Conservation (phyloP, 352 stramenopile species). For the Phytopythium vexans region DNA sequence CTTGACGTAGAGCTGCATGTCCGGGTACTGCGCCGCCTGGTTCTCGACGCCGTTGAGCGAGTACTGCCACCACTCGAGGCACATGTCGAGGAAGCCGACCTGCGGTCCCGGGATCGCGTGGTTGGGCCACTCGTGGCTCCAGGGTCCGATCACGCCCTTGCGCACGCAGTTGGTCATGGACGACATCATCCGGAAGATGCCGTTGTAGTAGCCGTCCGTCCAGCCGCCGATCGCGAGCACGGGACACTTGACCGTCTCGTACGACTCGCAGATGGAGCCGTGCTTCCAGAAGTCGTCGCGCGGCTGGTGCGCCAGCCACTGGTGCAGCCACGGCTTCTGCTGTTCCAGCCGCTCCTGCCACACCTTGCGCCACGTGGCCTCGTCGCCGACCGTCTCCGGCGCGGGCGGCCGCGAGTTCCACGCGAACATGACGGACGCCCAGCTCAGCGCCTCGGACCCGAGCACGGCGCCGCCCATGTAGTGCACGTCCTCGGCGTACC, state of each 20-base stretch:
- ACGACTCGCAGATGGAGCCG: constrained; percentile 39
- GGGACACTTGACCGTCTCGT: constrained; percentile 29
- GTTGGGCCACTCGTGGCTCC: constrained; percentile 57
- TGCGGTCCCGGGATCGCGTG: constrained; percentile 36
- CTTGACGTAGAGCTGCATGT: constrained; percentile 50
- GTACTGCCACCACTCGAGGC: constrained; percentile 42
- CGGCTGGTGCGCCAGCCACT: constrained; percentile 42
- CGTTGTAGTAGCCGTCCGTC: constrained; percentile 53
- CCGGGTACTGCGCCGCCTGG: constrained; percentile 17
- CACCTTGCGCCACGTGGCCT: constrained; percentile 20
- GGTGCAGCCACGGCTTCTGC: constrained; percentile 42
- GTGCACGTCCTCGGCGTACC: constrained; percentile 49
- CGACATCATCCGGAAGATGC: constrained; percentile 37
- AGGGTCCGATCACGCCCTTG: constrained; percentile 42
- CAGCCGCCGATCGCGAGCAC: constrained; percentile 42
- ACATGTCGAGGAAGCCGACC: constrained; percentile 49
- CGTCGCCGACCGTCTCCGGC: constrained; percentile 27
- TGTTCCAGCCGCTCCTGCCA: constrained; percentile 35
- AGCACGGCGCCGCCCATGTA: constrained; percentile 42
- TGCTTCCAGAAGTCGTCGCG: constrained; percentile 47
- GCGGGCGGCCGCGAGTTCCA: constrained; percentile 38
- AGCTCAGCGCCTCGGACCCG: constrained; percentile 47
- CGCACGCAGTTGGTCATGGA: constrained; percentile 28
- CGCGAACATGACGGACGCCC: constrained; percentile 46
- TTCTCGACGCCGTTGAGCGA: constrained; percentile 28